Evolutionary conservation across 108 stramenopile species (phyloP), one percentile per base, ranked within the genome.

Genomic region (Stephanodiscus triporus): DNA sequence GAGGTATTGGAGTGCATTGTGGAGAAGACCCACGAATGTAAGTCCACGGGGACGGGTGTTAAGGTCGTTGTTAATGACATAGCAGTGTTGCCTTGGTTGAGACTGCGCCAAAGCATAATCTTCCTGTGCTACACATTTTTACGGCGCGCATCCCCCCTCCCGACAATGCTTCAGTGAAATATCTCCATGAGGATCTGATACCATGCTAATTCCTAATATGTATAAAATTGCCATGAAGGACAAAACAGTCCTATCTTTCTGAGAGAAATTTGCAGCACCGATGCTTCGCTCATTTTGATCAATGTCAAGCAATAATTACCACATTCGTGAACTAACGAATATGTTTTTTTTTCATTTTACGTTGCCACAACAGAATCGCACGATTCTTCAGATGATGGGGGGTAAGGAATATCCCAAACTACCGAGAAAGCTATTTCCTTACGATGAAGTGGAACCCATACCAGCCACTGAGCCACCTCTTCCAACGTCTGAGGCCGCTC

Each of bases 391-490:
- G 16, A 54, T n/a, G n/a, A n/a, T n/a, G n/a, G n/a, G n/a, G n/a
- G n/a, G n/a, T n/a, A n/a, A n/a, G n/a, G 45, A 64, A 42, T 23
- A 24, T 23, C 70, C 69, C 24, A 61, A 91, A 6, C 68, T 80
- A 24, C 88, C 91, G 0, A 72, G 91, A 50, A 75, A 82, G 55
- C 70, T 70, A 48, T 97, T 97, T 77, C 68, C 66, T 63, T 97
- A 93, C 66, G 96, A 97, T 64, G 74, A 95, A 14, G 63, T 93
- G 0, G 48, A 51, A 24, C 84, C 92, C 2, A 82, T 68, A 59
- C 92, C 93, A 38, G 88, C 93, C 27, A 77, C 77, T 2, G 96
- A 97, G 72, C 96, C 96, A 23, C 96, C 96, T 45, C 84, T 89
- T 51, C 96, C 96, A 9, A 75, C 86, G 6, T 93, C 94, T 7